Percentiles rank a stretch among this genome's conserved stretches.
Conservation (phyloP, 345 rosid genomes). For the Trapa incisa region DNA sequence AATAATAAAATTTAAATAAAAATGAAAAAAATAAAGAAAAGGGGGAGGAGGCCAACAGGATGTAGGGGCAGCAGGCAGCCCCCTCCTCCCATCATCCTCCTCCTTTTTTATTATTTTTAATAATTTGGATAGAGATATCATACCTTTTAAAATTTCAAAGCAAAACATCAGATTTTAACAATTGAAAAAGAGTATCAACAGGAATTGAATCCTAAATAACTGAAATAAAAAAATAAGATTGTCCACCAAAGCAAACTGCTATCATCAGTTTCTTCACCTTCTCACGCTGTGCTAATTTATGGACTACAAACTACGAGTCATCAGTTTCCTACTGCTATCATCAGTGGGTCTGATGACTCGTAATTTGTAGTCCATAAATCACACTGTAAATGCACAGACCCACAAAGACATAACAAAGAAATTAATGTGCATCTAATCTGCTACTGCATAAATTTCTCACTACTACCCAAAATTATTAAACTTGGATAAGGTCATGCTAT, state of each 20-base stretch:
- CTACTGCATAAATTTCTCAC: background rate
- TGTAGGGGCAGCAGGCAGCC: too few relatives aligned
- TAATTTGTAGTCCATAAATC: background rate
- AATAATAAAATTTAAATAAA: too few relatives aligned
- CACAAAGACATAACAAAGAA: background rate
- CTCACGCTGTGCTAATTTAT: too few relatives aligned
- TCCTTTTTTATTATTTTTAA: too few relatives aligned
- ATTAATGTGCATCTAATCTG: background rate
- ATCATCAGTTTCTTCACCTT: too few relatives aligned
- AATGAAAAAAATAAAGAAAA: too few relatives aligned
- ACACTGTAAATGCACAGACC: background rate
- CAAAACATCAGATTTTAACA: too few relatives aligned
- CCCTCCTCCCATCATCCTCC: too few relatives aligned
- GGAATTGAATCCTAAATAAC: background rate
- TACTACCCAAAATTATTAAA: background rate
- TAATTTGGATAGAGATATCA: background rate
- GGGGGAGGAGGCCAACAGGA: too few relatives aligned
- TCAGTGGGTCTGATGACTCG: background rate
- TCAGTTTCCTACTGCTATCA: too few relatives aligned
- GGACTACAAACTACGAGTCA: too few relatives aligned
- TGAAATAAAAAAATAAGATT: background rate
- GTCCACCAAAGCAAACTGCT: background rate
- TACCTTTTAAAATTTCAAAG: too few relatives aligned
- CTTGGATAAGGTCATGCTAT: background rate
- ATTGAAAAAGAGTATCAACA: background rate